A percentile compares a stretch with the other conserved stretches of the same genome.
These are phyloP conservation scores for Rhynchospora pubera DNA, from an alignment of 176 grass and related monocot genomes.

Conservation along the genomic window DNA sequence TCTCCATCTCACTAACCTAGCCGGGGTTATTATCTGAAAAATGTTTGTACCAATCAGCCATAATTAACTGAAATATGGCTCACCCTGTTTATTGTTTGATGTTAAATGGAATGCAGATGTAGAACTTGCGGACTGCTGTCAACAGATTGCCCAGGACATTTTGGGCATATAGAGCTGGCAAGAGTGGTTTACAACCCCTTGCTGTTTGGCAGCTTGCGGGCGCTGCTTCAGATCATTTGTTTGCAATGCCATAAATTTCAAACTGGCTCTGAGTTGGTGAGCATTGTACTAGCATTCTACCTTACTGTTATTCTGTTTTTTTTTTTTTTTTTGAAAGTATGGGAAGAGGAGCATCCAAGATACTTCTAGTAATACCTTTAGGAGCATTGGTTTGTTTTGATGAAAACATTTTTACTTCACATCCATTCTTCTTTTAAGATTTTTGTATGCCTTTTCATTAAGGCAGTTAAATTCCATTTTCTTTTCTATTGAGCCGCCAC, in stretches of 20 bases:
- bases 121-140: slow-evolving; percentile 70
- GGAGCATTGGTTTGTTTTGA: background rate
- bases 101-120: slow-evolving; percentile 38
- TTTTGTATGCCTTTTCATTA: background rate
- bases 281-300: background rate
- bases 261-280: slow-evolving; percentile 40
- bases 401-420: background rate
- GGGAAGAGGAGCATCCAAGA: background rate
- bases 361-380: background rate
- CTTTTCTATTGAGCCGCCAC: background rate
- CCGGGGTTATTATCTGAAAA: background rate
- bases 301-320: background rate
- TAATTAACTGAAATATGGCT: background rate
- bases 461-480: background rate
- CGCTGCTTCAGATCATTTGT: slow-evolving; percentile 56
- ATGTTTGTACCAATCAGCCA: background rate
- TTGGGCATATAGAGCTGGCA: slow-evolving; percentile 79
- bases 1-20: background rate
- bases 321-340: background rate
- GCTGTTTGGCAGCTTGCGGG: slow-evolving; percentile 47
- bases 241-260: slow-evolving; percentile 76
- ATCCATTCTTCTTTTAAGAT: background rate
- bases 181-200: slow-evolving; percentile 72
- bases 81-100: slow-evolving; percentile 5
- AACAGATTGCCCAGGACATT: slow-evolving; percentile 65